Base-by-base conservation (phyloP, 768 basidiomycete genomes). In the Pseudohyphozyma bogoriensis region DNA sequence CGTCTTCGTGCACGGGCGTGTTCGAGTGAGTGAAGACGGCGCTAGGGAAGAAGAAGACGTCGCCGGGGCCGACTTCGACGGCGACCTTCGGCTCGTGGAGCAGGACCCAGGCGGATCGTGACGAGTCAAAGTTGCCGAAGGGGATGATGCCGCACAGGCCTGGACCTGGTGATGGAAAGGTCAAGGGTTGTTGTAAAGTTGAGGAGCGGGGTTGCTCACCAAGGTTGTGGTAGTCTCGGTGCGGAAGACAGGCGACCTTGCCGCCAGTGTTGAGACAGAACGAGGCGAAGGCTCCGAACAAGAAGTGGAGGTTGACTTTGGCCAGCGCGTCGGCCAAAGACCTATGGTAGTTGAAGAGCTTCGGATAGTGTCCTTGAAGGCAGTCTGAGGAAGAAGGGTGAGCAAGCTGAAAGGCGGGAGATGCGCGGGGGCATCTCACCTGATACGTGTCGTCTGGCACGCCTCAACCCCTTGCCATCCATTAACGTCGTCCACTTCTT, bases 21-120 rank as follows among this genome's bases (percentile, higher is more conserved):
- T 51, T 51, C 51, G n/a, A 51, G 18, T 51, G 51, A 7, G 51
- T 51, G n/a, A 51, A 51, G 24, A 51, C 28, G 24, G 51, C 51
- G 4, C n/a, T 24, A n/a, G 51, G 51, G 35, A 51, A 51, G 51
- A 51, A 36, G n/a, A 37, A 33, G 35, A 51, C 51, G 31, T 51
- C 51, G 7, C 51, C 51, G 6, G 51, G n/a, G 13, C n/a, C 51
- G 35, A 51, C 51, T 26, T 51, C 22, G 35, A 51, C 36, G 35
- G 7, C 22, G 35, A 51, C 35, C 4, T 26, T 20, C 10, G 51
- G 35, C 11, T 51, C 51, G 15, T 36, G 9, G 4, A 51, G 51
- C 11, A 51, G 24, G 51, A 51, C 12, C 51, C 51, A 51, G n/a
- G n/a, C 51, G 3, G 51, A 51, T 2, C 51, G 51, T 13, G 35